phyloP scores from a whole-genome alignment of 768 basidiomycete genomes.

The Sporobolomyces pararoseus region DNA sequence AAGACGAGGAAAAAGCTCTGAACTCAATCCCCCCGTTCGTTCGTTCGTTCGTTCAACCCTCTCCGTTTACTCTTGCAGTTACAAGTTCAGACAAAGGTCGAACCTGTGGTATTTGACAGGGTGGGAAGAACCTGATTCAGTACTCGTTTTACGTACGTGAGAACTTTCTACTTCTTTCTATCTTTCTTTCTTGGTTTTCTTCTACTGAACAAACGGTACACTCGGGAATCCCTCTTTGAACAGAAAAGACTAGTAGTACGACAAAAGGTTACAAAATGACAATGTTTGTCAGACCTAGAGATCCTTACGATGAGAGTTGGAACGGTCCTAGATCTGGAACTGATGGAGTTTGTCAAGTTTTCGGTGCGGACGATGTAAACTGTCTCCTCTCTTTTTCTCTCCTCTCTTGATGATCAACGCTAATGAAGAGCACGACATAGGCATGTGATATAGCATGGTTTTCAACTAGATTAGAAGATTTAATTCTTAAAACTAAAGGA shows the following conservation, averaged over 20 bases:
- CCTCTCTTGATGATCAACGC: neutral
- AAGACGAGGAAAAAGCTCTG: neutral
- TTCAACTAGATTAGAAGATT: constrained; percentile 22
- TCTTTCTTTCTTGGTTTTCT: neutral
- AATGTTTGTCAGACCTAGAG: constrained; percentile 72
- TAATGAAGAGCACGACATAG: constrained; percentile 2
- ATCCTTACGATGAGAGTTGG: constrained; percentile 79
- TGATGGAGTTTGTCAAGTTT: constrained; percentile 62
- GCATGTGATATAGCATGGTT: constrained; percentile 54
- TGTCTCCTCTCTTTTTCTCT: constrained; percentile 18
- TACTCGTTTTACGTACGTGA: constrained; percentile 74
- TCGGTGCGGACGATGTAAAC: constrained; percentile 69
- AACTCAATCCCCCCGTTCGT: neutral
- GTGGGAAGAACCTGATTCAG: constrained; percentile 88
- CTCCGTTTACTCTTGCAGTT: constrained; percentile 55
- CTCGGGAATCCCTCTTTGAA: too few species aligned
- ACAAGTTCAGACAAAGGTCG: constrained; percentile 88
- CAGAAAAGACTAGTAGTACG: constrained; percentile 49
- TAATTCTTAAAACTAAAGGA: constrained; percentile 42
- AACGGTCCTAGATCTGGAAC: constrained; percentile 77
- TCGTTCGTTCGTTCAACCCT: neutral
- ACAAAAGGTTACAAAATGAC: constrained; percentile 80
- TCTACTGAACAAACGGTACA: neutral
- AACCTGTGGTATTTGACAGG: constrained; percentile 96
- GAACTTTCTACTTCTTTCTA: too few species aligned